A percentile compares a stretch with the other conserved stretches of the same genome.
Conservation (phyloP, 495 filamentous ascomycete species). For the Aspergillus diversus region DNA sequence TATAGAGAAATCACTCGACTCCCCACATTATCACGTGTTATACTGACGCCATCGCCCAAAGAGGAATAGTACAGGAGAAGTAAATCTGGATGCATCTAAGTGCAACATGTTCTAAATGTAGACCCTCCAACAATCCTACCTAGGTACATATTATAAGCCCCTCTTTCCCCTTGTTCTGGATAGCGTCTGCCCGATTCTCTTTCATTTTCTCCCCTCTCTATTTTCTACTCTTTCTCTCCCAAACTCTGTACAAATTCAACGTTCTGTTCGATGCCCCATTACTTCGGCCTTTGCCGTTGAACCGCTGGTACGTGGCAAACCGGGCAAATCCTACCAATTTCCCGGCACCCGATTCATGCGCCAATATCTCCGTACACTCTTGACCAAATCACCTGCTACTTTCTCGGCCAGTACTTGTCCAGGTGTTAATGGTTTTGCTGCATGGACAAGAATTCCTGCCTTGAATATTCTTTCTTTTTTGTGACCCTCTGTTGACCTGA, state of each 20-base stretch:
- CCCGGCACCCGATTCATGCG: slow-evolving; percentile 8
- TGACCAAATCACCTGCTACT: neutral
- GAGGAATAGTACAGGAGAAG: neutral
- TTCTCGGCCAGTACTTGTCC: neutral
- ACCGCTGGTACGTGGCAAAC: slow-evolving; percentile 4
- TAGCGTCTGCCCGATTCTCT: neutral
- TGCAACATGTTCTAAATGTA: neutral
- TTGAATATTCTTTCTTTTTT: slow-evolving; percentile 4
- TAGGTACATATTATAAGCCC: too few species aligned
- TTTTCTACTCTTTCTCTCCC: neutral
- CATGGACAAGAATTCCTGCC: slow-evolving; percentile 4
- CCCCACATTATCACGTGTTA: slow-evolving; percentile 4
- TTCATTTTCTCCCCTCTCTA: neutral
- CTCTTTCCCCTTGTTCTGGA: slow-evolving; percentile 2
- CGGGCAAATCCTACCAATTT: neutral
- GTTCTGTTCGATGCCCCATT: neutral
- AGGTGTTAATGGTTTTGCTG: slow-evolving; percentile 8
- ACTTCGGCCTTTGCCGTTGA: neutral
- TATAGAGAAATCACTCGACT: neutral
- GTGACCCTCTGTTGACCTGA: slow-evolving; percentile 14
- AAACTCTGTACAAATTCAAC: neutral
- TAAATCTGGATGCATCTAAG: slow-evolving; percentile 10
- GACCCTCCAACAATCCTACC: slow-evolving; percentile 1
- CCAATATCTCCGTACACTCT: neutral
- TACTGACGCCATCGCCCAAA: slow-evolving; percentile 1